Conservation (phyloP, 352 stramenopile genomes). For the Globisporangium orthogonon region DNA sequence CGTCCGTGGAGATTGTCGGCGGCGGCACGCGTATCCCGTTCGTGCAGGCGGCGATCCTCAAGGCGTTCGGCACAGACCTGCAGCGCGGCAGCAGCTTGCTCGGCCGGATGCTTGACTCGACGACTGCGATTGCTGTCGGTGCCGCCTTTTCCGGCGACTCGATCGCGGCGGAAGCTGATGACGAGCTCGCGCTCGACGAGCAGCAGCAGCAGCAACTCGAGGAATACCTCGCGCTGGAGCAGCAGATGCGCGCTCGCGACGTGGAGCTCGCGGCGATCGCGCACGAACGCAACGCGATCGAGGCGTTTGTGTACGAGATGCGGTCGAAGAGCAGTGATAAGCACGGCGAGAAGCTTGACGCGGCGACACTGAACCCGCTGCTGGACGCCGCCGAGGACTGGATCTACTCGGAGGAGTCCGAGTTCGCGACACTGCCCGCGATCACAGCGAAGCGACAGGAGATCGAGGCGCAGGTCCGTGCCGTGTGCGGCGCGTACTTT, state of each 20-base stretch:
- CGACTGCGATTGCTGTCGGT: conserved; percentile 73
- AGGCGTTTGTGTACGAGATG: conserved; percentile 90
- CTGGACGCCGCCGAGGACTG: conserved; percentile 87
- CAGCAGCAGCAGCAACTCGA: conserved; percentile 23
- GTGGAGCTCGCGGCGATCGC: conserved; percentile 61
- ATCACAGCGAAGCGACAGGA: conserved; percentile 45
- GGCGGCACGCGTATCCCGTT: conserved; percentile 86
- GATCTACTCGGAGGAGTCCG: conserved; percentile 88
- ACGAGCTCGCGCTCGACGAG: conserved; percentile 15
- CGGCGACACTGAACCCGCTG: conserved; percentile 43
- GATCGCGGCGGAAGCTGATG: background rate
- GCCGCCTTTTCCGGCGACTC: conserved; percentile 44
- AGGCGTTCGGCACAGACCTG: conserved; percentile 41
- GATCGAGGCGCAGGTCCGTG: conserved; percentile 49
- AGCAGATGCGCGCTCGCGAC: conserved; percentile 69
- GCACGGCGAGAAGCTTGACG: conserved; percentile 71
- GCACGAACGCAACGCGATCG: conserved; percentile 86
- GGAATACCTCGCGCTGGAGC: conserved; percentile 43
- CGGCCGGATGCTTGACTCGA: conserved; percentile 87
- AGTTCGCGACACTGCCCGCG: conserved; percentile 53
- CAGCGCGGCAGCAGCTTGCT: conserved; percentile 35
- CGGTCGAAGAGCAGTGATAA: conserved; percentile 65
- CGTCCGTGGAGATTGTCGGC: conserved; percentile 87
- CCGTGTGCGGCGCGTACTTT: conserved; percentile 62
- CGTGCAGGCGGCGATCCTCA: conserved; percentile 70